Evolutionary conservation across 495 filamentous ascomycete species (phyloP), one percentile per base, ranked within the genome.

Genomic region (Penicillium angulare): DNA sequence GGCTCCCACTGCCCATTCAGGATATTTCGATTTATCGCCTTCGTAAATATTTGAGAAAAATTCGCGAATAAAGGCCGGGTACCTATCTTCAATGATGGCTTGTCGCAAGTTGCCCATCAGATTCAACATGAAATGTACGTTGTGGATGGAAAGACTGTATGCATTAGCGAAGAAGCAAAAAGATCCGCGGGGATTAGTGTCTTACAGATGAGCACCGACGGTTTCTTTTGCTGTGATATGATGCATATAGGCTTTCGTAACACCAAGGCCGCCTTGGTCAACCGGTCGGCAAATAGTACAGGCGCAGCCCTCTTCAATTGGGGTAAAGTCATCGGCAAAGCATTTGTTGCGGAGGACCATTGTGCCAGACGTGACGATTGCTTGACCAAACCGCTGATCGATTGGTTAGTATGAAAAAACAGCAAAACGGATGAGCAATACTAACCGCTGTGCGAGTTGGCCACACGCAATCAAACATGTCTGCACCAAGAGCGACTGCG

Each of bases 381-480:
- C 93, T 60, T 96, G 95, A 7, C 93, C 93, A 59, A 97, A 98
- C 23, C 93, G 84, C 71, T 49, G 33, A 15, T 16, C 12, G n/a
- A n/a, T 18, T 50, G 0, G 31, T 50, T 42, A 50, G 42, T 18
- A 15, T 31, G 22, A 21, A 29, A 17, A 45, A 2, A 43, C 39
- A 31, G 46, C 1, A 2, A 23, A 22, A 15, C 43, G n/a, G 10
- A 3, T 26, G 5, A 3, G 3, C 20, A 5, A 27, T 12, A 59
- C 71, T 59, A 72, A 82, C 83, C 10, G 95, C 93, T 20, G 93
- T 97, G 33, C 93, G 79, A 20, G 93, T 98, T 7, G 92, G 95
- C 95, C 95, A 98, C 5, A 97, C 93, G 61, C 95, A 98, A 72
- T 98, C 93, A 67, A 98, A 98, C 95, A 98, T 97, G 64, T 98